Evolutionary conservation across 2,329 filamentous ascomycete species (phyloP).

Genomic region (Apiospora arundinis): DNA sequence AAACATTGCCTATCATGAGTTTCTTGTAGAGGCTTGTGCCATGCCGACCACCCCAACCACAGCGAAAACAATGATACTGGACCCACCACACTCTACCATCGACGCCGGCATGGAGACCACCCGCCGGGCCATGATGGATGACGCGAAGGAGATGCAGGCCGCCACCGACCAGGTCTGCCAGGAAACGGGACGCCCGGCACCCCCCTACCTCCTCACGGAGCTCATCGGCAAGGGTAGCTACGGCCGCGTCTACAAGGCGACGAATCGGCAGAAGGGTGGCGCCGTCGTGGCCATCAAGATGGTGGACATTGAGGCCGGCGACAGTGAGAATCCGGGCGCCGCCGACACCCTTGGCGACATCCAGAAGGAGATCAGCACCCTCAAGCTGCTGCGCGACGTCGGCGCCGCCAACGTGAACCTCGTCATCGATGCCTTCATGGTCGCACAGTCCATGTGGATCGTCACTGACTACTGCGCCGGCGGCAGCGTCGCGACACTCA

Average conservation of each 20-base stretch:
- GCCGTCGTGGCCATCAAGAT: slow-evolving; percentile 77
- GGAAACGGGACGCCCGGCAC: slow-evolving; percentile 64
- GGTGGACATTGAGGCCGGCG: slow-evolving; percentile 81
- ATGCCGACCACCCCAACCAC: neutral
- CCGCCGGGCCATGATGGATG: slow-evolving; percentile 52
- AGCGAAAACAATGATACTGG: neutral
- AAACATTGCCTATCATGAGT: slow-evolving; percentile 7
- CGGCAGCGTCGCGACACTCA: slow-evolving; percentile 77
- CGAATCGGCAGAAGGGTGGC: slow-evolving; percentile 50
- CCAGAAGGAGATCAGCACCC: slow-evolving; percentile 70
- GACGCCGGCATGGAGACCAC: neutral
- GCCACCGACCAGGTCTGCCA: slow-evolving; percentile 67
- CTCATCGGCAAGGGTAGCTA: slow-evolving; percentile 79
- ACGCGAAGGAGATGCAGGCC: slow-evolving; percentile 73
- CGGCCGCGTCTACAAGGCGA: slow-evolving; percentile 75
- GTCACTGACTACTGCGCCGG: slow-evolving; percentile 87
- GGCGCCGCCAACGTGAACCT: slow-evolving; percentile 82
- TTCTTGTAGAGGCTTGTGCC: neutral
- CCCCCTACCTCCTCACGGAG: slow-evolving; percentile 71
- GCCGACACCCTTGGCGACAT: slow-evolving; percentile 74
- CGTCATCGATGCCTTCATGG: slow-evolving; percentile 78
- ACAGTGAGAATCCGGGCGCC: slow-evolving; percentile 68
- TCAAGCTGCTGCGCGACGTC: slow-evolving; percentile 75
- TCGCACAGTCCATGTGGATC: slow-evolving; percentile 85
- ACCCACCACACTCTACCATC: neutral